Conservation (phyloP, 2,329 filamentous ascomycete genomes). For the Thielaviopsis punctulata region DNA sequence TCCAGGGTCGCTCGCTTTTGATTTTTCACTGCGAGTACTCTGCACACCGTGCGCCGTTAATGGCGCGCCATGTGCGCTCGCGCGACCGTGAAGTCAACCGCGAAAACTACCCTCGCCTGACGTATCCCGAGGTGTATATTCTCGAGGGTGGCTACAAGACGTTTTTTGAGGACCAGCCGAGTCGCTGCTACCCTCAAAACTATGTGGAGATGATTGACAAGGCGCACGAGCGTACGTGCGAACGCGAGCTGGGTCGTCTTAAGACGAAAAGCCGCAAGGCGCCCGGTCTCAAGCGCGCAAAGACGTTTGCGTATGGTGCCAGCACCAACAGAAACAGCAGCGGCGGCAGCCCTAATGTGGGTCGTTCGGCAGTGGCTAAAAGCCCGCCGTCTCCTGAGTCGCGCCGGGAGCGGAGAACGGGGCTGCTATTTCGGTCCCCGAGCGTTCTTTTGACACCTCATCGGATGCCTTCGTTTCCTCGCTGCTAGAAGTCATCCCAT, state of each 20-base stretch:
- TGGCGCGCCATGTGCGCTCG: conserved; percentile 84
- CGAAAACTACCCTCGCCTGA: conserved; percentile 71
- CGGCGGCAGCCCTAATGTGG: not conserved
- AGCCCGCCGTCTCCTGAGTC: conserved; percentile 4
- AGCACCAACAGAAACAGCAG: not conserved
- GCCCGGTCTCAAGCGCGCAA: conserved; percentile 50
- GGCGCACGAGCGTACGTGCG: conserved; percentile 81
- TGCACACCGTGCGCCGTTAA: conserved; percentile 84
- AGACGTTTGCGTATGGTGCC: conserved; percentile 85
- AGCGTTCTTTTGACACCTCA: conserved; percentile 4
- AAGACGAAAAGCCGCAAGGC: conserved; percentile 59
- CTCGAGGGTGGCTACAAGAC: conserved; percentile 89
- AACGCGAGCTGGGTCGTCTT: conserved; percentile 84
- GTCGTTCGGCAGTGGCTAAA: not conserved
- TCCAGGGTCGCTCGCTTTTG: conserved; percentile 57
- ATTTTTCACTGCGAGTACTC: conserved; percentile 99
- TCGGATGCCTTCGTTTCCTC: conserved; percentile 1
- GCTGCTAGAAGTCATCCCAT: not conserved
- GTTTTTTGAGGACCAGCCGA: conserved; percentile 67
- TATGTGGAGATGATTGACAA: conserved; percentile 95
- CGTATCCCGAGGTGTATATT: conserved; percentile 96
- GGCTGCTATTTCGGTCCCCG: conserved; percentile 8
- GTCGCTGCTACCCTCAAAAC: conserved; percentile 78
- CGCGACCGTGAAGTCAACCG: conserved; percentile 75
- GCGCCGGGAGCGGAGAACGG: not conserved